Conservation (phyloP, 257 asterid species). For the Agastache rugosa region DNA sequence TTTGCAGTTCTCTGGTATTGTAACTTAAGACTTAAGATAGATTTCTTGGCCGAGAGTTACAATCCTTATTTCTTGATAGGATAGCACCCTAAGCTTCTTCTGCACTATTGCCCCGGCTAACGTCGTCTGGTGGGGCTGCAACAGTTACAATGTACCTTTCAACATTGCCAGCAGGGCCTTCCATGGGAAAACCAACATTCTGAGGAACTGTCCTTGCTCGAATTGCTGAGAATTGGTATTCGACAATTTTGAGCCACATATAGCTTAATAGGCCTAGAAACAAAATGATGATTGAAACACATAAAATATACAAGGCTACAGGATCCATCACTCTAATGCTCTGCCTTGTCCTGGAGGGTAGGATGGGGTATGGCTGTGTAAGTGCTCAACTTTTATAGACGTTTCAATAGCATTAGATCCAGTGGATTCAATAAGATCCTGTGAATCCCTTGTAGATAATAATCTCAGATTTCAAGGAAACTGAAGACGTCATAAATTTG, state of each 20-base stretch:
- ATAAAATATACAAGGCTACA: conserved; percentile 29
- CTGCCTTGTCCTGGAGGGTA: conserved; percentile 1
- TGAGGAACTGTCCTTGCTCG: conserved; percentile 19
- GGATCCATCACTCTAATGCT: conserved; percentile 37
- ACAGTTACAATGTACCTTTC: conserved; percentile 32
- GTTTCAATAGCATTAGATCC: conserved; percentile 10
- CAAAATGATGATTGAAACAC: conserved; percentile 30
- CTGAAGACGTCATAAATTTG: background rate
- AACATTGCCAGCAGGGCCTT: conserved; percentile 12
- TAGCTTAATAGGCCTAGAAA: conserved; percentile 28
- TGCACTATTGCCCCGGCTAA: background rate
- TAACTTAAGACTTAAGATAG: conserved; percentile 9
- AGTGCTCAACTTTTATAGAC: conserved; percentile 27
- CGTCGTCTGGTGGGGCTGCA: conserved; percentile 12
- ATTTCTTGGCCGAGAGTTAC: background rate
- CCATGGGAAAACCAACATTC: conserved; percentile 13
- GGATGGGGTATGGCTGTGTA: conserved; percentile 1
- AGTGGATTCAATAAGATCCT: conserved; percentile 10
- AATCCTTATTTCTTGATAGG: conserved; percentile 17
- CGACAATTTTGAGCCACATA: conserved; percentile 31
- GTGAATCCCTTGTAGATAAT: conserved; percentile 31
- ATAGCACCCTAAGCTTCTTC: conserved; percentile 12
- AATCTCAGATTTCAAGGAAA: background rate
- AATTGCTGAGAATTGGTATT: conserved; percentile 8
- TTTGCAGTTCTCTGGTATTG: background rate